Evolutionary conservation across 805 yeast genomes (phyloP).

Genomic region (Candida hispaniensis): DNA sequence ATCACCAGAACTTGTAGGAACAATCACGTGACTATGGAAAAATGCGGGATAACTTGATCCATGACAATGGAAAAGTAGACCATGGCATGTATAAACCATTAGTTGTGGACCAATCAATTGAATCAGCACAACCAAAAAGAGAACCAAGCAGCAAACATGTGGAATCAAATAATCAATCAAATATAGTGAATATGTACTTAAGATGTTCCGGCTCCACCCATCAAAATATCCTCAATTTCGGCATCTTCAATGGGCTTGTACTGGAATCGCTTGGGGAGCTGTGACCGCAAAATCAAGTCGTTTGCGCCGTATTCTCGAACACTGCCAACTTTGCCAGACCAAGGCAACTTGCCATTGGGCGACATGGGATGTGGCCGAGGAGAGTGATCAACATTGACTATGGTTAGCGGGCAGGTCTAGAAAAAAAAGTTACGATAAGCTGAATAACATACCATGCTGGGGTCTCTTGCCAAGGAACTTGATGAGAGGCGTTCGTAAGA

Average conservation of each 20-base stretch:
- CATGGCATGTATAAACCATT: no score
- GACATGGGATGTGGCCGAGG: constrained; percentile 33
- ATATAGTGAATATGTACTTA: constrained; percentile 34
- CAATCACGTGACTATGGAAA: no score
- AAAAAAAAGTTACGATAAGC: constrained; percentile 3
- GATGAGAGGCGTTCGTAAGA: constrained; percentile 49
- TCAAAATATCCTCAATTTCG: constrained; percentile 67
- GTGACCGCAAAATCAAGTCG: constrained; percentile 40
- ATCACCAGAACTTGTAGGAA: no score
- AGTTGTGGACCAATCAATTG: no score
- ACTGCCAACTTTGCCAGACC: constrained; percentile 30
- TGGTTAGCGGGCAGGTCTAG: constrained; percentile 22
- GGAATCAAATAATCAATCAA: no score
- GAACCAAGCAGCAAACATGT: no score
- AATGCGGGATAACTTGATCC: no score
- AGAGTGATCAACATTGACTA: constrained; percentile 32
- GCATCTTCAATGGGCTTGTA: constrained; percentile 48
- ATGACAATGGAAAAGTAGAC: no score
- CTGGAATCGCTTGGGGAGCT: constrained; percentile 66
- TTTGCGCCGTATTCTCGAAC: constrained; percentile 25
- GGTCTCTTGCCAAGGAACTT: constrained; percentile 82
- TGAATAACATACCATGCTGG: constrained; percentile 37
- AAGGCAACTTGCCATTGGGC: constrained; percentile 32
- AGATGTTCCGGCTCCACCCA: constrained; percentile 93
- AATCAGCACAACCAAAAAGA: no score